A percentile compares a stretch with the other conserved stretches of the same genome.
These are phyloP conservation scores for Decorospora gaudefroyi DNA, from an alignment of 2,329 filamentous ascomycete genomes.

Conservation along the genomic window DNA sequence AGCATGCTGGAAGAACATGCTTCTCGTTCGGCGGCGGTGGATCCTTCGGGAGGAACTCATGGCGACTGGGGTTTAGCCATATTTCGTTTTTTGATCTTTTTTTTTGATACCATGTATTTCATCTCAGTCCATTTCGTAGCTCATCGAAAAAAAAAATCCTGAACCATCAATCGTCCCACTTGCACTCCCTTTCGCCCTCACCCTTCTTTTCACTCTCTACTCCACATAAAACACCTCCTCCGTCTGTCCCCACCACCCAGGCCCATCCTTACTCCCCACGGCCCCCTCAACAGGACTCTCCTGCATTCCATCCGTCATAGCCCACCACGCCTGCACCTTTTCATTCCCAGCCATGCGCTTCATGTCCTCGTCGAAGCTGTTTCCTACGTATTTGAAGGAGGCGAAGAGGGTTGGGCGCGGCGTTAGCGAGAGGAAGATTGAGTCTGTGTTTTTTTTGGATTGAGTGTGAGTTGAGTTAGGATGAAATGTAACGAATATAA, in stretches of 20 bases:
- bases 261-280: constrained; percentile 30
- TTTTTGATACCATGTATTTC: constrained; percentile 4
- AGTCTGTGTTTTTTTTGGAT: constrained; percentile 55
- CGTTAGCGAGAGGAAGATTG: constrained; percentile 69
- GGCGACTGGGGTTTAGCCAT: not conserved
- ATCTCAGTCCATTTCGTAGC: no score
- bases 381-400: constrained; percentile 77
- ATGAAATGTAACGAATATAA: no score
- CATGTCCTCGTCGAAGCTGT: constrained; percentile 75
- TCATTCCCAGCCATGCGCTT: constrained; percentile 72
- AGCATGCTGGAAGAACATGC: no score
- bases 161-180: no score
- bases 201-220: constrained; percentile 6
- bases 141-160: no score
- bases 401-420: constrained; percentile 68
- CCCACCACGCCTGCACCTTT: constrained; percentile 78
- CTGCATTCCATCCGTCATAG: constrained; percentile 77
- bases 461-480: no score
- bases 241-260: constrained; percentile 68
- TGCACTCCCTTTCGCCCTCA: no score
- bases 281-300: constrained; percentile 60
- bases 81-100: not conserved
- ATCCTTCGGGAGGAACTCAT: not conserved
- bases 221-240: constrained; percentile 69
- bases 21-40: no score